Percentiles rank a stretch among this genome's conserved stretches.
These are phyloP conservation scores for Silene latifolia DNA, from an alignment of 148 eudicot genomes.

Conservation along the genomic window DNA sequence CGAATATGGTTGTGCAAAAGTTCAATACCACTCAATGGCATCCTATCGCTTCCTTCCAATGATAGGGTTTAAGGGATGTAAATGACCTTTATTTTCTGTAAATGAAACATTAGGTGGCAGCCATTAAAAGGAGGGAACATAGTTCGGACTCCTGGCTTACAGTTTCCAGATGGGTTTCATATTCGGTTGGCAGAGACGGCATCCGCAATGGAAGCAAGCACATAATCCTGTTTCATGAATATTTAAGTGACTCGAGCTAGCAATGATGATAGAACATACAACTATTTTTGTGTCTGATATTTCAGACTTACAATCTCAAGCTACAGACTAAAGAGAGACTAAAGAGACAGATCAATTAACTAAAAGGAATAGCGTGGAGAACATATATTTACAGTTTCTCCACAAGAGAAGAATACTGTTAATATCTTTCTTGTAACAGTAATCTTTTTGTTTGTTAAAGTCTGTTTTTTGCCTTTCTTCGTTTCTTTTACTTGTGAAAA, in stretches of 20 bases:
- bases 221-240: conserved; percentile 15
- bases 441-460: conserved; percentile 11
- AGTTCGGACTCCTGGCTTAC: conserved; percentile 68
- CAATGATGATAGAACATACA: conserved; percentile 9
- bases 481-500: conserved; percentile 18
- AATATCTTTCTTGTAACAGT: conserved; percentile 21
- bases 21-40: not conserved
- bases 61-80: not conserved
- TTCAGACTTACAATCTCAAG: conserved; percentile 3
- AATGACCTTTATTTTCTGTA: not conserved
- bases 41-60: not conserved
- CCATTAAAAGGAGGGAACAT: conserved; percentile 63
- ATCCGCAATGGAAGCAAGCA: conserved; percentile 17
- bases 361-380: conserved; percentile 7
- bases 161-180: conserved; percentile 70
- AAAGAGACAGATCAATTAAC: conserved; percentile 11
- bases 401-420: conserved; percentile 10
- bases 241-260: conserved; percentile 1
- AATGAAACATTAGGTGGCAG: conserved; percentile 48
- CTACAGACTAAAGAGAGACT: conserved; percentile 7
- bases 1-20: not conserved
- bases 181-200: conserved; percentile 34
- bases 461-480: conserved; percentile 16
- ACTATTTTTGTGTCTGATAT: conserved; percentile 16
- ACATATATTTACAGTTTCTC: conserved; percentile 30